These are phyloP conservation scores for Penicillium mononematosum DNA, from an alignment of 495 filamentous ascomycete species.

Conservation along the genomic window DNA sequence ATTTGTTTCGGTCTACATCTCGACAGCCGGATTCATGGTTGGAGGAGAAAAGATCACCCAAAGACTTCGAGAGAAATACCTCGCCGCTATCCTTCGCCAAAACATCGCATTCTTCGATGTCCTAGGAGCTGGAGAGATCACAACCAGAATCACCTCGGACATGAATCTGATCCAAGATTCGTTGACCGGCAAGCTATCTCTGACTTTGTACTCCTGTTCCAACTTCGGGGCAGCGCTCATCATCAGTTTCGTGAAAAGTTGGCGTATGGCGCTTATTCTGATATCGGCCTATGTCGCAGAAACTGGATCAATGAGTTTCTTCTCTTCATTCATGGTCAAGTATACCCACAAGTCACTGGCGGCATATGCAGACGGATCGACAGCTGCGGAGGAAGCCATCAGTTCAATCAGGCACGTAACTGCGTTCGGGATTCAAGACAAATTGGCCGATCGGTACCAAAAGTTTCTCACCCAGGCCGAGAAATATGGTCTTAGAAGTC, in stretches of 20 bases:
- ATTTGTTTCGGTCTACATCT: not conserved
- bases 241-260: slow-evolving; percentile 35
- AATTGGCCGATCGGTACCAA: not conserved
- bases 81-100: slow-evolving; percentile 39
- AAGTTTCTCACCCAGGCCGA: not conserved
- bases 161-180: slow-evolving; percentile 46
- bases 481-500: not conserved
- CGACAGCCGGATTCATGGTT: not conserved
- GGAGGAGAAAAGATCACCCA: not conserved
- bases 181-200: slow-evolving; percentile 37
- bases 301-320: not conserved
- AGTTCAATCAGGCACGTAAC: not conserved
- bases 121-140: slow-evolving; percentile 37
- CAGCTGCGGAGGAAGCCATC: not conserved
- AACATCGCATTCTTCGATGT: slow-evolving; percentile 45
- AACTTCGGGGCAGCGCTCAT: slow-evolving; percentile 38
- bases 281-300: not conserved
- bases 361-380: not conserved
- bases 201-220: slow-evolving; percentile 29
- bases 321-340: not conserved
- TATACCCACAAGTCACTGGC: not conserved
- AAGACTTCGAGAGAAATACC: slow-evolving; percentile 15
- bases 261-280: slow-evolving; percentile 41
- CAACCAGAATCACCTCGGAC: slow-evolving; percentile 37
- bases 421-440: not conserved